Evolutionary conservation across 2,329 filamentous ascomycete species (phyloP).

Genomic region (Arthrobotrys sinensis): DNA sequence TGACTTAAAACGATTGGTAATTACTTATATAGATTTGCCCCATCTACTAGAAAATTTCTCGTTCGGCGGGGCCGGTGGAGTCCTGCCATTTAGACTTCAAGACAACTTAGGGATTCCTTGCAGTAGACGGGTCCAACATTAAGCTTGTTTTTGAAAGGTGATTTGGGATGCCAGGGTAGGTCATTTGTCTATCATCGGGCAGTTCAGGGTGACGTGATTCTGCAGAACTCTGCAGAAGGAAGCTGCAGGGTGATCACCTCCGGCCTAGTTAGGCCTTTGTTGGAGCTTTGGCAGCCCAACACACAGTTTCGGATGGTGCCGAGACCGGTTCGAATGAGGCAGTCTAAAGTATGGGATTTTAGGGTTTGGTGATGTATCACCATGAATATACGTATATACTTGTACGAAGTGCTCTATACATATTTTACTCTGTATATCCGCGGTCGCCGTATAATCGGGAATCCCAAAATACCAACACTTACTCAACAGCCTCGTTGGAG

Average conservation of each 20-base stretch:
- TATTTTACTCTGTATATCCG: no score
- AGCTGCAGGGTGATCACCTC: background rate
- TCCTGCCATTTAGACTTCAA: constrained; percentile 10
- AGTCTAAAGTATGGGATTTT: no score
- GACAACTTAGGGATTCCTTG: constrained; percentile 5
- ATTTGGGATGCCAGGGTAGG: background rate
- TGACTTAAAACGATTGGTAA: constrained; percentile 13
- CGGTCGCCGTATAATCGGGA: no score
- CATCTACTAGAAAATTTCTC: background rate
- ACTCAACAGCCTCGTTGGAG: no score
- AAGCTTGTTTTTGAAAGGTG: background rate
- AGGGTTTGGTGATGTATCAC: no score
- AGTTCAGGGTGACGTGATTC: constrained; percentile 17
- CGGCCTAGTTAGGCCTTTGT: background rate
- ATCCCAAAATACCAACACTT: no score
- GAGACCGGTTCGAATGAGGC: no score
- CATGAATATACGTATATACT: no score
- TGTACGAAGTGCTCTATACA: no score
- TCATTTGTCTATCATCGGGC: background rate
- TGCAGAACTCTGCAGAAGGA: background rate
- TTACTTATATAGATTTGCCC: constrained; percentile 1
- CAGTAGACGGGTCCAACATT: background rate
- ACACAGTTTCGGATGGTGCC: no score
- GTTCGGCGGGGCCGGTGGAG: constrained; percentile 14
- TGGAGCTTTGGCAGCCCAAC: background rate